These are phyloP conservation scores for Cyclotella cryptica DNA, from an alignment of 108 stramenopile genomes.

Conservation along the genomic window DNA sequence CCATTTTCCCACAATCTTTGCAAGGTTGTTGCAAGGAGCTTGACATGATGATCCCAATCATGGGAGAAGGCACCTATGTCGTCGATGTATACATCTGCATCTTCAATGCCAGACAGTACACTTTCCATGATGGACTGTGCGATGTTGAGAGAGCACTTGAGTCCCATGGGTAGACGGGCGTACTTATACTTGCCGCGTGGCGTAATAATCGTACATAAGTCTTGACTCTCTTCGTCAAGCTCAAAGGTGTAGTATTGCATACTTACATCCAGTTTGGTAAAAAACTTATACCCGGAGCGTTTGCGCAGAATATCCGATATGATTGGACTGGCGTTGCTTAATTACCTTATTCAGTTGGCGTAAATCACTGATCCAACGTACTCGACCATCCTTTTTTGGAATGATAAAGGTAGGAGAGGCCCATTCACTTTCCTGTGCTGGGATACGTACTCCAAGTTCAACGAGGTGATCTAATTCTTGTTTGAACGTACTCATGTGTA, in stretches of 20 bases:
- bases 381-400: neutral
- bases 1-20: conserved; percentile 29
- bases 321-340: neutral
- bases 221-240: conserved; percentile 5
- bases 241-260: conserved; percentile 49
- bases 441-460: neutral
- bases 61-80: conserved; percentile 24
- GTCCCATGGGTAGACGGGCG: too few relatives aligned
- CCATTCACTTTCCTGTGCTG: neutral
- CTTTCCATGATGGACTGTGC: conserved; percentile 45
- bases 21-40: too few relatives aligned
- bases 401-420: neutral
- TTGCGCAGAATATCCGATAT: conserved; percentile 21
- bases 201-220: too few relatives aligned
- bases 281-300: conserved; percentile 21
- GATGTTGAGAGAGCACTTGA: neutral
- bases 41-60: too few relatives aligned
- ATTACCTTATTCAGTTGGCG: neutral
- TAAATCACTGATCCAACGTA: neutral
- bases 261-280: conserved; percentile 27
- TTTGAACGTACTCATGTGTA: neutral
- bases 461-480: neutral
- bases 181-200: too few relatives aligned
- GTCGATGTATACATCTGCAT: conserved; percentile 2
- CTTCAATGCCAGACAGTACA: too few relatives aligned